Evolutionary conservation across 495 filamentous ascomycete species (phyloP).

Genomic region (Penicillium flavigenum): DNA sequence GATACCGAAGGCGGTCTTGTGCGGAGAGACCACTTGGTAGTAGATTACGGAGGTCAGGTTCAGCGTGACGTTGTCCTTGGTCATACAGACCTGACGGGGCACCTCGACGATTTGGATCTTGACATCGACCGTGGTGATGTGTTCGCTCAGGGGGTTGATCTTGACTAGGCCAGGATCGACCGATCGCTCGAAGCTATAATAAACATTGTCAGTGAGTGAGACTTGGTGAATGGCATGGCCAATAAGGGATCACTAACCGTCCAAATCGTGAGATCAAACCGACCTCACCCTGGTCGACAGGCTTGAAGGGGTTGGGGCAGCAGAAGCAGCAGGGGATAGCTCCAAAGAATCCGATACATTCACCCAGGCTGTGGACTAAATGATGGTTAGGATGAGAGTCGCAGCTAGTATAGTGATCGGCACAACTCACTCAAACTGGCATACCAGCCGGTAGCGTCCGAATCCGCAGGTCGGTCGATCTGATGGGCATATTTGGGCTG

Average conservation of each 20-base stretch:
- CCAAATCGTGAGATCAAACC: constrained; percentile 95
- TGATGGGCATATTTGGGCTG: constrained; percentile 84
- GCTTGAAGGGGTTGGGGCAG: constrained; percentile 96
- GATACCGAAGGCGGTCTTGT: constrained; percentile 98
- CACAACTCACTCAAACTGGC: constrained; percentile 72
- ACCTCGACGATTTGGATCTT: constrained; percentile 99
- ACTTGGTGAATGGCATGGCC: neutral
- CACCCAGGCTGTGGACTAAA: constrained; percentile 72
- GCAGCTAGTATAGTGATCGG: neutral
- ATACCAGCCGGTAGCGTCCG: constrained; percentile 83
- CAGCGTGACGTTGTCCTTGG: constrained; percentile 96
- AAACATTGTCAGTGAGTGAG: constrained; percentile 4
- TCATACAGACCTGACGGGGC: constrained; percentile 97
- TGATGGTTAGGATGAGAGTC: constrained; percentile 5
- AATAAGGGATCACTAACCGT: constrained; percentile 44
- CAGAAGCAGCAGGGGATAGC: constrained; percentile 90
- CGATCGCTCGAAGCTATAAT: constrained; percentile 76
- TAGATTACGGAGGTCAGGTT: constrained; percentile 97
- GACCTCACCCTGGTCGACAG: constrained; percentile 88
- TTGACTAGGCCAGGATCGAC: constrained; percentile 97
- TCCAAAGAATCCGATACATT: constrained; percentile 73
- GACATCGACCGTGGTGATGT: constrained; percentile 88
- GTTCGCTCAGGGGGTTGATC: constrained; percentile 95
- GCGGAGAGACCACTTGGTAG: constrained; percentile 93
- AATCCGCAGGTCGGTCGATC: constrained; percentile 64